Evolutionary conservation across 129 eudicot species (phyloP).

Genomic region (Saposhnikovia divaricata): DNA sequence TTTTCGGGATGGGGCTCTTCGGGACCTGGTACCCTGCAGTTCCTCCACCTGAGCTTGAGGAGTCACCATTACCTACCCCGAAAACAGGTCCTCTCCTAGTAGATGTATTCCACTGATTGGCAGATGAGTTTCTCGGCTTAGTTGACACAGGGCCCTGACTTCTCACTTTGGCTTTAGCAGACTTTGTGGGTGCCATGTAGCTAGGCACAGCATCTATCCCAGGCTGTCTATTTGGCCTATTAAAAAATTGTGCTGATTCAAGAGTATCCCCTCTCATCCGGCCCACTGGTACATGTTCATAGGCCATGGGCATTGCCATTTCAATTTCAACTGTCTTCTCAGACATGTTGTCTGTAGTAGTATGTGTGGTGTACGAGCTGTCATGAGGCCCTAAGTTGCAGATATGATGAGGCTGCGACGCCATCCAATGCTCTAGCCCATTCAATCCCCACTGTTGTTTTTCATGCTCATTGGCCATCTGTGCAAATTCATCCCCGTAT

Average conservation of each 20-base stretch:
- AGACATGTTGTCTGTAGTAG: constrained; percentile 41
- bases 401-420: constrained; percentile 50
- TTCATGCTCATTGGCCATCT: constrained; percentile 28
- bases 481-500: constrained; percentile 15
- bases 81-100: constrained; percentile 32
- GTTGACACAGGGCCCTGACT: constrained; percentile 32
- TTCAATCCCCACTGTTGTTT: constrained; percentile 91
- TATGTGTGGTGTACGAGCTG: constrained; percentile 26
- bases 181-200: constrained; percentile 89
- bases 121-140: constrained; percentile 30
- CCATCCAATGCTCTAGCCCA: constrained; percentile 93
- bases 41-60: constrained; percentile 67
- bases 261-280: constrained; percentile 33
- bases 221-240: constrained; percentile 31
- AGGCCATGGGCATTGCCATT: constrained; percentile 38
- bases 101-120: constrained; percentile 35
- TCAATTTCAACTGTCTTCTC: constrained; percentile 75
- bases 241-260: constrained; percentile 36
- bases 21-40: constrained; percentile 36
- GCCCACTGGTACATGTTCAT: constrained; percentile 30
- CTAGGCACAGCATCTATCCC: constrained; percentile 46
- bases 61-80: constrained; percentile 32
- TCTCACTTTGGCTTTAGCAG: constrained; percentile 79
- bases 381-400: constrained; percentile 27
- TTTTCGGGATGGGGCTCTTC: constrained; percentile 65